Evolutionary conservation across 176 grass and related monocot species (phyloP).

Genomic region (maize (Zea mays)): Zm-B73-REFERENCE-NAM-5.0 NC_050104.1:157760501-157761000

Average conservation of each 20-base stretch:
- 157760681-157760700: constrained; percentile 41
- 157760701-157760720: constrained; percentile 23
- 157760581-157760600: constrained; percentile 14
- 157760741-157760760: constrained; percentile 9
- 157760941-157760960: neutral
- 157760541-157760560: constrained; percentile 18
- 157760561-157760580: constrained; percentile 19
- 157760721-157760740: neutral
- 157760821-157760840: neutral
- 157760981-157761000: too few relatives aligned
- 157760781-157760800: neutral
- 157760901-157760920: neutral
- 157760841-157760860: neutral
- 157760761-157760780: constrained; percentile 11
- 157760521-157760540: neutral
- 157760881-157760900: neutral
- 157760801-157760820: neutral
- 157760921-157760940: neutral
- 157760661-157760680: constrained; percentile 31
- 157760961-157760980: neutral
- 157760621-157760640: constrained; percentile 28
- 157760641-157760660: constrained; percentile 33
- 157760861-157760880: neutral
- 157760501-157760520: constrained; percentile 5
- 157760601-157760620: constrained; percentile 31